phyloP scores from a whole-genome alignment of 768 basidiomycete genomes.

The Obba rivulosa region DNA sequence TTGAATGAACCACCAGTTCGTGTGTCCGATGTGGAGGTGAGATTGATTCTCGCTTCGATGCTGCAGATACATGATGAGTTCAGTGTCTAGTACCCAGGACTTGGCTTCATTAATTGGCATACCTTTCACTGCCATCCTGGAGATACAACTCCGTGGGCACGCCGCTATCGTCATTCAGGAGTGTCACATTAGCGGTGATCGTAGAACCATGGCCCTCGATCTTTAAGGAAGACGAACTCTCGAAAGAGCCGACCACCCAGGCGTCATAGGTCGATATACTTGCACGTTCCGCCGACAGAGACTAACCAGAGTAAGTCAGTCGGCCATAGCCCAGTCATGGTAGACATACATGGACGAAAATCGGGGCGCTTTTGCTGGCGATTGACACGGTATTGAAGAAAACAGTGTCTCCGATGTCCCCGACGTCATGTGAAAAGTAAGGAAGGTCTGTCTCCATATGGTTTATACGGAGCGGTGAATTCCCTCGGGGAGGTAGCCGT shows the following conservation, averaged over 20 bases:
- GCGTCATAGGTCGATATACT: slow-evolving; percentile 27
- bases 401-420: slow-evolving; percentile 23
- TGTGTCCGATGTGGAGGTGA: slow-evolving; percentile 10
- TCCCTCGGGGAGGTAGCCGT: slow-evolving; percentile 20
- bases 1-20: slow-evolving; percentile 26
- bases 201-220: slow-evolving; percentile 30
- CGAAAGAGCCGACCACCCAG: slow-evolving; percentile 32
- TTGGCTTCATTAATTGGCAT: no score
- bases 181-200: slow-evolving; percentile 30
- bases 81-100: no score
- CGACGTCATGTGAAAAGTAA: slow-evolving; percentile 25
- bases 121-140: no score
- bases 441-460: slow-evolving; percentile 24
- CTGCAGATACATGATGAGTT: slow-evolving; percentile 4
- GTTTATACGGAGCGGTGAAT: slow-evolving; percentile 19
- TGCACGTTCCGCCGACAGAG: slow-evolving; percentile 21
- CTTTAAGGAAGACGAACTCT: slow-evolving; percentile 19
- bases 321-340: neutral
- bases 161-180: slow-evolving; percentile 26
- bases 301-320: slow-evolving; percentile 19
- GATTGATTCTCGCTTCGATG: slow-evolving; percentile 14
- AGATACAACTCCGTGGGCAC: no score
- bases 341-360: slow-evolving; percentile 24
- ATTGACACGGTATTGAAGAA: slow-evolving; percentile 23
- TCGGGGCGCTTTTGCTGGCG: slow-evolving; percentile 18